phyloP scores from a whole-genome alignment of 768 basidiomycete species.

The Naganishia friedmannii region DNA sequence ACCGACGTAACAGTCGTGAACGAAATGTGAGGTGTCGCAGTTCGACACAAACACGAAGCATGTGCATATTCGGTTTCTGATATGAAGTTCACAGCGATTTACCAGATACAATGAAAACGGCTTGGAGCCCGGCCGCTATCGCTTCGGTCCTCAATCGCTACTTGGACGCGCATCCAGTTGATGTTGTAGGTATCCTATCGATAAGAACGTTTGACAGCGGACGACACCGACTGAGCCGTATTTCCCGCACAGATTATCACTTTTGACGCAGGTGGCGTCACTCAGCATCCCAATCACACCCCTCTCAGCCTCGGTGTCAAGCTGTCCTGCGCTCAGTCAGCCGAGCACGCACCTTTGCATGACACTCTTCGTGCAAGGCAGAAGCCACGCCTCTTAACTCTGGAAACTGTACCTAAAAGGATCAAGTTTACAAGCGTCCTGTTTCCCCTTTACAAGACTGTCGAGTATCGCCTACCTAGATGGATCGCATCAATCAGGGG shows the following conservation, averaged over 20 bases:
- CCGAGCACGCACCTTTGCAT: background rate
- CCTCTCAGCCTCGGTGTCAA: slow-evolving; percentile 63
- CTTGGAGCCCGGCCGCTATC: slow-evolving; percentile 59
- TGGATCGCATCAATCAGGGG: background rate
- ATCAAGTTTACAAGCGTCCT: slow-evolving; percentile 43
- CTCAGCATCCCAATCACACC: slow-evolving; percentile 81
- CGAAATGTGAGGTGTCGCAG: slow-evolving; percentile 62
- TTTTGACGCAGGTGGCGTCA: slow-evolving; percentile 73
- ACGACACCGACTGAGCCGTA: background rate
- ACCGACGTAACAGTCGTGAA: slow-evolving; percentile 64
- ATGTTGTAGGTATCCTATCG: slow-evolving; percentile 57
- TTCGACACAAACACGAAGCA: background rate
- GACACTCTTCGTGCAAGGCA: background rate
- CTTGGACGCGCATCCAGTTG: slow-evolving; percentile 61
- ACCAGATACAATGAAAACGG: slow-evolving; percentile 67
- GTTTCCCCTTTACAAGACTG: slow-evolving; percentile 23
- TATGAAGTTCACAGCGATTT: slow-evolving; percentile 57
- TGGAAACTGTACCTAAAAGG: slow-evolving; percentile 37
- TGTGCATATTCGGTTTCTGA: background rate
- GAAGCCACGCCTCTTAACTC: slow-evolving; percentile 2
- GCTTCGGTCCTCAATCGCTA: slow-evolving; percentile 61
- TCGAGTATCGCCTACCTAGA: background rate
- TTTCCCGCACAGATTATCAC: slow-evolving; percentile 66
- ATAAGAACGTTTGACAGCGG: background rate
- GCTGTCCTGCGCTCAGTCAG: slow-evolving; percentile 49